Percentiles rank a stretch among this genome's conserved stretches.
These are phyloP conservation scores for Diaporthe citrichinensis DNA, from an alignment of 2,329 filamentous ascomycete genomes.

Conservation along the genomic window DNA sequence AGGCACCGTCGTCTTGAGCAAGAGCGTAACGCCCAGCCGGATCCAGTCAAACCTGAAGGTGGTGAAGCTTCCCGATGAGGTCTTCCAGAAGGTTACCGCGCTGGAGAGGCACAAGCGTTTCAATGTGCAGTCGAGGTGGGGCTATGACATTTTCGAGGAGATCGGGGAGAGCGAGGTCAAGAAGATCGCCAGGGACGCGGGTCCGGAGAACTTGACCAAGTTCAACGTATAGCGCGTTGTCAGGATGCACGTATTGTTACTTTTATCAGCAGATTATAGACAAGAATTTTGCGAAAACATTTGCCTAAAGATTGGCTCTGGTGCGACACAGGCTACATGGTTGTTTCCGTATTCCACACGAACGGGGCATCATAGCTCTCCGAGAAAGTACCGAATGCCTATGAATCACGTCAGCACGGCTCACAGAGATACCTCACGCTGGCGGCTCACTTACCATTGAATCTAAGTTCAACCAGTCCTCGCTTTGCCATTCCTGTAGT, in stretches of 20 bases:
- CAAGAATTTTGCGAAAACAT: neutral
- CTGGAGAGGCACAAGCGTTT: slow-evolving; percentile 60
- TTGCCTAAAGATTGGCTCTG: neutral
- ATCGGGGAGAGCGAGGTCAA: slow-evolving; percentile 54
- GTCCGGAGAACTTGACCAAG: slow-evolving; percentile 53
- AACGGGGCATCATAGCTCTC: slow-evolving; percentile 26
- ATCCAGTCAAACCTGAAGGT: slow-evolving; percentile 59
- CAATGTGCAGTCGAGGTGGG: slow-evolving; percentile 59
- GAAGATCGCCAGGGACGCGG: slow-evolving; percentile 51
- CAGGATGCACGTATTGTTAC: neutral
- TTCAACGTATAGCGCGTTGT: slow-evolving; percentile 46
- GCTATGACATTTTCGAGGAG: slow-evolving; percentile 61
- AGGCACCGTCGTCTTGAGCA: slow-evolving; percentile 59
- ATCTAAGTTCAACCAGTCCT: slow-evolving; percentile 16
- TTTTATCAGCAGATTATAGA: neutral
- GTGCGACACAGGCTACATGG: neutral
- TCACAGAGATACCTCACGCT: fast-evolving
- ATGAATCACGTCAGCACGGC: neutral
- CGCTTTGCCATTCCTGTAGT: slow-evolving; percentile 22
- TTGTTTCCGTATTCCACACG: neutral
- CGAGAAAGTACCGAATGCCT: slow-evolving; percentile 26
- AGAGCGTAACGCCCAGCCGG: slow-evolving; percentile 59
- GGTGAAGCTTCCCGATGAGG: slow-evolving; percentile 52
- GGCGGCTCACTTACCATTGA: slow-evolving; percentile 3
- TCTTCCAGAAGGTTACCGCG: slow-evolving; percentile 53